Conservation (phyloP, 345 rosid species). For the Arabis hirsuta region DNA sequence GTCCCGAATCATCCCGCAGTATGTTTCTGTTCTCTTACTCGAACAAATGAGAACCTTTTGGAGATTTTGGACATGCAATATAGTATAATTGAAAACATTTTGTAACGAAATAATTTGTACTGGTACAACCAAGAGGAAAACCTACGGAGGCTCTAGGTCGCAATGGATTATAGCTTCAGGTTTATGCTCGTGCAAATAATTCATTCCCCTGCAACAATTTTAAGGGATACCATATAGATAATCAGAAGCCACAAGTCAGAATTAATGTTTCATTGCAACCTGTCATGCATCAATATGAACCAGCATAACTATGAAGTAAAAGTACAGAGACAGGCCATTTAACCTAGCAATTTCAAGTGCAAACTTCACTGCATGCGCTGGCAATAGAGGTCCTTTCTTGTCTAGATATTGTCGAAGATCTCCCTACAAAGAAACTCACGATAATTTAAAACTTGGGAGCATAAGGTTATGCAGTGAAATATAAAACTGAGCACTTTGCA, state of each 20-base stretch:
- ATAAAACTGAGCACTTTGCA: slow-evolving; percentile 15
- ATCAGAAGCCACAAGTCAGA: background rate
- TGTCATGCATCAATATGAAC: slow-evolving; percentile 7
- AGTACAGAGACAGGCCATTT: slow-evolving; percentile 26
- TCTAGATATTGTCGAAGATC: slow-evolving; percentile 76
- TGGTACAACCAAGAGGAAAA: slow-evolving; percentile 42
- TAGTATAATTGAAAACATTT: slow-evolving; percentile 18
- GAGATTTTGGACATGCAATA: slow-evolving; percentile 33
- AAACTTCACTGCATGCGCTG: slow-evolving; percentile 69
- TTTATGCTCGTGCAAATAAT: slow-evolving; percentile 81
- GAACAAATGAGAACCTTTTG: slow-evolving; percentile 47
- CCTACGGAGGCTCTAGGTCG: slow-evolving; percentile 87
- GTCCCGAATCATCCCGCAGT: slow-evolving; percentile 92
- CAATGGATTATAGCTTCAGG: slow-evolving; percentile 86
- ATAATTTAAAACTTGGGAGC: background rate
- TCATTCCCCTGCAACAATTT: slow-evolving; percentile 72
- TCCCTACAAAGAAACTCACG: slow-evolving; percentile 52
- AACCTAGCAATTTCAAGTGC: slow-evolving; percentile 89
- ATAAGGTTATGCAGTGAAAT: slow-evolving; percentile 5
- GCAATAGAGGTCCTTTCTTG: slow-evolving; percentile 62
- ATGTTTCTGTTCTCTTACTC: slow-evolving; percentile 85
- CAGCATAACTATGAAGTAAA: slow-evolving; percentile 13
- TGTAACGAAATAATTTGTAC: background rate
- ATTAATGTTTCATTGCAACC: background rate
- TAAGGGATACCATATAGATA: slow-evolving; percentile 19